Base-by-base conservation (phyloP, 192 early-diverging fungal genomes). In the Gaertneriomyces semiglobifer region DNA sequence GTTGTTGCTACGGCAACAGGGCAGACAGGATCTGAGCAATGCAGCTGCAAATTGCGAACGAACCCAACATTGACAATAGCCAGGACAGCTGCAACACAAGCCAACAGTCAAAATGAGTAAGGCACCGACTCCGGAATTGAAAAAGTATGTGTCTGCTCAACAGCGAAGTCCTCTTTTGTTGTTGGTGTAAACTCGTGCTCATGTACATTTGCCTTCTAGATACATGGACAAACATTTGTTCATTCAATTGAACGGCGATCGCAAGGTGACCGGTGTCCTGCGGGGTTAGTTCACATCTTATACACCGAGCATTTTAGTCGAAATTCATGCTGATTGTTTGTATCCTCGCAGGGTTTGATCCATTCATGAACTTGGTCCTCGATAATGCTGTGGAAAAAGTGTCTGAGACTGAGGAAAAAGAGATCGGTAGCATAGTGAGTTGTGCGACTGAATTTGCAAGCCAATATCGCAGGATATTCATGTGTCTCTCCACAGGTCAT, bases 321-420 rank as follows among this genome's bases (percentile, higher is more conserved):
- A 25, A 12, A 12, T 65, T 65, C 16, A 61, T 53, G 18, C 43
- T 44, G 33, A n/a, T 52, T 60, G 11, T 57, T 2, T 18, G 46
- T 33, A 2, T 33, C 58, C 41, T 42, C 45, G 33, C 58, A 83
- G 84, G 97, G n/a, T 99, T 87, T 71, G 97, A 99, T 71, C 89
- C 97, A 16, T 99, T 98, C 80, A 96, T 99, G 97, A 99, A 99
- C 81, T 71, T 99, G 66, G 94, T 98, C 42, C 75, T 99, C 66
- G 96, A 93, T 62, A 92, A 98, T 46, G 86, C 94, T 25, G 79
- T 88, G 39, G 96, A 99, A 73, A 88, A 90, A 60, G 76, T 89
- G 14, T 79, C 79, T 6, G 83, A 82, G 2, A 82, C 80, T 20
- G 86, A 92, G 62, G 85, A 81, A 50, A 64, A 80, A n/a, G 65